Base-by-base conservation (phyloP, 2,329 filamentous ascomycete genomes). In the Pseudocercospora cruenta region DNA sequence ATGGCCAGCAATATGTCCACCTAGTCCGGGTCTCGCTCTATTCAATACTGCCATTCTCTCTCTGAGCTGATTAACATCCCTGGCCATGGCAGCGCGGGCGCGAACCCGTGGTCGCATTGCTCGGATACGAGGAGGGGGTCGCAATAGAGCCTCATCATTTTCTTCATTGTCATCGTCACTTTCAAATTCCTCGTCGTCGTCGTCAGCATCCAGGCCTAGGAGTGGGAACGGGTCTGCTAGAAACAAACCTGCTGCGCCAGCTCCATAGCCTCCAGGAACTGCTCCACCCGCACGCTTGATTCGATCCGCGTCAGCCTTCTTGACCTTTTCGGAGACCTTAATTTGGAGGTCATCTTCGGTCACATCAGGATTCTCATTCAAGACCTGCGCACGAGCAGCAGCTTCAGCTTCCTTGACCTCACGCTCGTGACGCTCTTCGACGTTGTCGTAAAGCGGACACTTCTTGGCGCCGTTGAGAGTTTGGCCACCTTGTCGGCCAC, bases 391-490 rank as follows among this genome's bases (percentile, higher is more conserved):
- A 22, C 86, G 83, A 0, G 87, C 86, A 47, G 81, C 80, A 57
- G 83, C 80, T 71, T 90, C 88, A 1, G 91, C 91, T 19, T 80
- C 81, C 19, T 82, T 81, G 16, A 91, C 86, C 69, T 93, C 90
- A 7, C 83, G 75, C 24, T 87, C 80, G 69, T 93, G 90, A 3
- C 88, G 85, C 51, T 82, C 75, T 33, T 89, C 85, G 16, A 78
- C 74, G 51, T 82, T 83, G 58, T 94, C 91, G 70, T 90, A 91
- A 0, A 94, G 80, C 0, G 88, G 87, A 68, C 91, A 94, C 60
- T 70, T 67, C 26, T 57, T 86, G 1, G 83, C 84, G 0, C 57
- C 58, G 64, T 81, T 84, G 0, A 55, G 21, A 33, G 26, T 39
- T 14, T 16, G 62, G 8, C 24, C 12, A 84, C 85, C 55, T 81